phyloP scores from a whole-genome alignment of 768 basidiomycete genomes.

The Bullera alba region DNA sequence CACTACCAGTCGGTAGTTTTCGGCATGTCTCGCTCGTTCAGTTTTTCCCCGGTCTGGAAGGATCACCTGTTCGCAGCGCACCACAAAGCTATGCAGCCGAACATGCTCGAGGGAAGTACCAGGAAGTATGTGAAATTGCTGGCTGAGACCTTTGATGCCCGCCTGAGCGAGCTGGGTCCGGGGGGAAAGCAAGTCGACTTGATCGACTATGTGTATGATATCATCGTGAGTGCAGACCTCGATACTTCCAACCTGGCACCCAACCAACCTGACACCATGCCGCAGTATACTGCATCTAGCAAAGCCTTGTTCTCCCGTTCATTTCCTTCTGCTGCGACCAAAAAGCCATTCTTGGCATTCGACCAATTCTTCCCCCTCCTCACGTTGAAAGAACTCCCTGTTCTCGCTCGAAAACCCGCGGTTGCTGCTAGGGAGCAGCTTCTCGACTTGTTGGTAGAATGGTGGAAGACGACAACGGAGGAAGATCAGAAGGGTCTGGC shows the following conservation, averaged over 20 bases:
- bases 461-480: constrained; percentile 4
- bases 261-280: no score
- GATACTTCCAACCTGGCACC: no score
- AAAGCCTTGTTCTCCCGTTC: constrained; percentile 19
- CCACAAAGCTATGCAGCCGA: constrained; percentile 16
- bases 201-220: constrained; percentile 6
- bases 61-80: constrained; percentile 14
- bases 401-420: constrained; percentile 3
- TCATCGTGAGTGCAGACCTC: constrained; percentile 17
- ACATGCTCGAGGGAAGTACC: constrained; percentile 8
- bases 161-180: not conserved
- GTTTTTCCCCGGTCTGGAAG: constrained; percentile 9
- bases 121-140: constrained; percentile 12
- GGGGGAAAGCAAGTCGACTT: constrained; percentile 14
- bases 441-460: constrained; percentile 11
- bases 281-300: constrained; percentile 23
- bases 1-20: constrained; percentile 6
- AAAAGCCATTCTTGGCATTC: constrained; percentile 11
- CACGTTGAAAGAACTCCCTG: constrained; percentile 9
- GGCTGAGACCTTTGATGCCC: not conserved
- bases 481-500: constrained; percentile 8
- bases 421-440: constrained; percentile 1
- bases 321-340: constrained; percentile 13
- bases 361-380: constrained; percentile 21
- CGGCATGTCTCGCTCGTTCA: constrained; percentile 12